phyloP scores from a whole-genome alignment of 2,329 filamentous ascomycete species.

The Aspergillus sp. region DNA sequence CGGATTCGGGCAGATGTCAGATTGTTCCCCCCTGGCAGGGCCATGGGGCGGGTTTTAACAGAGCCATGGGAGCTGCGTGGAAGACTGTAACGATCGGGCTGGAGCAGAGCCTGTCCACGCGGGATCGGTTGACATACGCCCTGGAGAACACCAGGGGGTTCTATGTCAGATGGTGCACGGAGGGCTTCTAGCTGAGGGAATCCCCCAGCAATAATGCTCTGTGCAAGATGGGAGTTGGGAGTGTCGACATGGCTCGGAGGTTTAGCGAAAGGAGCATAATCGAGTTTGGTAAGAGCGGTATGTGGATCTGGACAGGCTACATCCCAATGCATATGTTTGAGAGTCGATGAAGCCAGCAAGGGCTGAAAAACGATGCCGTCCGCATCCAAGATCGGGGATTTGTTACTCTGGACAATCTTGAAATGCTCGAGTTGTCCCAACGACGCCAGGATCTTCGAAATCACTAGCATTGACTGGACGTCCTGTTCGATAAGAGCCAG shows the following conservation, averaged over 20 bases:
- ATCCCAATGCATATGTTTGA: constrained; percentile 60
- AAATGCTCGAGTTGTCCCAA: constrained; percentile 50
- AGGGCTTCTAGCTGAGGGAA: constrained; percentile 42
- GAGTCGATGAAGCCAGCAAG: constrained; percentile 48
- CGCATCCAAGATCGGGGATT: constrained; percentile 46
- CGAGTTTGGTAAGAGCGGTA: constrained; percentile 37
- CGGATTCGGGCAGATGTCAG: constrained; percentile 46
- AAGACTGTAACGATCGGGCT: constrained; percentile 41
- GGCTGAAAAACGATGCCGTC: constrained; percentile 48
- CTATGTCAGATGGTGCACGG: constrained; percentile 45
- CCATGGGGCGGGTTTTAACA: constrained; percentile 39
- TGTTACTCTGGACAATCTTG: constrained; percentile 51
- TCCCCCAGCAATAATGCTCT: constrained; percentile 43
- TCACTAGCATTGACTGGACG: constrained; percentile 50
- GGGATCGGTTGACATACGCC: constrained; percentile 42
- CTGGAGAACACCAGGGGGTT: constrained; percentile 45
- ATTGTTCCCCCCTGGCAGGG: constrained; percentile 44
- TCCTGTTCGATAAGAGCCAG: constrained; percentile 56
- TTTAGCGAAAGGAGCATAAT: constrained; percentile 38
- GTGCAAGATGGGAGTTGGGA: constrained; percentile 44
- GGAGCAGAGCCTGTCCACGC: constrained; percentile 39
- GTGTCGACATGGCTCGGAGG: constrained; percentile 34
- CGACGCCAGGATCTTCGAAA: constrained; percentile 53
- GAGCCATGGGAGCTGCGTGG: constrained; percentile 45
- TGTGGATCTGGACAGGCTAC: constrained; percentile 40